A percentile compares a stretch with the other conserved stretches of the same genome.
phyloP scores from a whole-genome alignment of 257 asterid genomes.

The Marsdenia floribunda region DNA sequence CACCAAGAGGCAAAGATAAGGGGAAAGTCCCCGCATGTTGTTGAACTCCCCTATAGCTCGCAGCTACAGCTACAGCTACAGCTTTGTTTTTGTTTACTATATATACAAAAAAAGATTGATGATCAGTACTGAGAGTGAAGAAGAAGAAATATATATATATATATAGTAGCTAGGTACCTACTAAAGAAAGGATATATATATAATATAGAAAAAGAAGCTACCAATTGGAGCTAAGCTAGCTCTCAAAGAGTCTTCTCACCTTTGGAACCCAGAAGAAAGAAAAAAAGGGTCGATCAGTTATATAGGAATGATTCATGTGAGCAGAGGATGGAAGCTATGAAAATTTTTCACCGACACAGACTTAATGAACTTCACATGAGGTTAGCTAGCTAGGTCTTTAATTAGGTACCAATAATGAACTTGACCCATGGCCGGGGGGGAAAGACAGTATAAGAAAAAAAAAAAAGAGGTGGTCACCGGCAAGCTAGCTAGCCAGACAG shows the following conservation, averaged over 20 bases:
- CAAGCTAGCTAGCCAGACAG: neutral
- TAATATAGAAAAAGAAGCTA: too few relatives aligned
- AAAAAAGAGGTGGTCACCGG: constrained; percentile 36
- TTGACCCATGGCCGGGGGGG: constrained; percentile 15
- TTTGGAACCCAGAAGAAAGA: too few relatives aligned
- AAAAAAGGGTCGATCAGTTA: neutral
- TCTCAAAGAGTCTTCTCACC: too few relatives aligned
- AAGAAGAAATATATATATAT: too few relatives aligned
- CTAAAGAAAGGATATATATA: too few relatives aligned
- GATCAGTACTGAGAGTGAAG: neutral
- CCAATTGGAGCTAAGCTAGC: too few relatives aligned
- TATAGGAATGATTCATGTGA: constrained; percentile 14
- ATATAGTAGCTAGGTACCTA: too few relatives aligned
- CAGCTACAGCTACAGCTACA: too few relatives aligned
- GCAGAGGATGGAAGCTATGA: neutral
- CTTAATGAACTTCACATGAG: constrained; percentile 70
- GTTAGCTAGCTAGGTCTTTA: constrained; percentile 4
- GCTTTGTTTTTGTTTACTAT: neutral
- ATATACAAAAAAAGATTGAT: neutral
- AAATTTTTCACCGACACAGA: constrained; percentile 39
- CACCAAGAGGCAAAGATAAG: constrained; percentile 25
- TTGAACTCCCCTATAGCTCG: neutral
- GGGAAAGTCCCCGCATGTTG: constrained; percentile 27
- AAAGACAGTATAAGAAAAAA: constrained; percentile 1
- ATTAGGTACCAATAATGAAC: constrained; percentile 43